Conservation (phyloP, 2,329 filamentous ascomycete species). For the Lachnellula arida region DNA sequence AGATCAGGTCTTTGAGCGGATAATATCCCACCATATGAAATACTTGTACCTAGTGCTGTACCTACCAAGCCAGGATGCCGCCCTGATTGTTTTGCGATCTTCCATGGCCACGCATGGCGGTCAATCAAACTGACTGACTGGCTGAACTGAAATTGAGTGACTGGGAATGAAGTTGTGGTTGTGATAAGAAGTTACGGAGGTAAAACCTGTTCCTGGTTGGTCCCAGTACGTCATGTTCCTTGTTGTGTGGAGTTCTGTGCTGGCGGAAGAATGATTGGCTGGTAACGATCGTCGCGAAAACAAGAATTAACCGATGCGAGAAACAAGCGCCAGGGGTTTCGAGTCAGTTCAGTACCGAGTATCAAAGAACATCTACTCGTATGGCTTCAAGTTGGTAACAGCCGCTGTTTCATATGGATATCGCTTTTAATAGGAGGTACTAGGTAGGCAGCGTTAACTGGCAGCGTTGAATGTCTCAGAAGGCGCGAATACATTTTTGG, state of each 20-base stretch:
- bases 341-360: not conserved
- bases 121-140: not conserved
- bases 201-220: not conserved
- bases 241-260: not conserved
- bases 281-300: not conserved
- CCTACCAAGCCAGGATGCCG: not conserved
- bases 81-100: not conserved
- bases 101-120: not conserved
- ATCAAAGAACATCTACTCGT: not conserved
- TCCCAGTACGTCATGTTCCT: not conserved
- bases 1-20: not conserved
- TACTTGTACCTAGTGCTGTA: not conserved
- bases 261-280: not conserved
- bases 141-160: not conserved
- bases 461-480: not conserved
- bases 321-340: not conserved
- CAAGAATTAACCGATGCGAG: not conserved
- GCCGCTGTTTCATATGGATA: not conserved
- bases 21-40: not conserved
- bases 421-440: not conserved
- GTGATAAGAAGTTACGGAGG: not conserved
- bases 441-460: not conserved
- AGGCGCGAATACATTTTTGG: not conserved
- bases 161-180: not conserved
- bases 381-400: not conserved